phyloP scores from a whole-genome alignment of 805 yeast genomes.

The Candida tibetensis region DNA sequence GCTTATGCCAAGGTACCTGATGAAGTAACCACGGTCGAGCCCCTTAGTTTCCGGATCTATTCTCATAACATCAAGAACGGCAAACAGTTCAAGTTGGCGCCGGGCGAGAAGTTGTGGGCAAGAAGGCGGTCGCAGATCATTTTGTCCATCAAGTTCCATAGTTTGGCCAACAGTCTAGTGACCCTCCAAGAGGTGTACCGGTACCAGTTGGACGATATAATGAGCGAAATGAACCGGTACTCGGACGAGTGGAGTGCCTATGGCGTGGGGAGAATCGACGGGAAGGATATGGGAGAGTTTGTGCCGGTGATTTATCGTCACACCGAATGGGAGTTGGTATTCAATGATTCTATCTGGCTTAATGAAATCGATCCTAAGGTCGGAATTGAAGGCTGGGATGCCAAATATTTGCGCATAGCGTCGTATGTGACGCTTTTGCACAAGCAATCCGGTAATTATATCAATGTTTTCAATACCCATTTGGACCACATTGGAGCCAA shows the following conservation, averaged over 20 bases:
- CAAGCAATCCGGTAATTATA: constrained; percentile 8
- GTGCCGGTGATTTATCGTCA: constrained; percentile 16
- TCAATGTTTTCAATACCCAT: constrained; percentile 20
- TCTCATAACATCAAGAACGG: constrained; percentile 37
- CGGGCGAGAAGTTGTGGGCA: constrained; percentile 29
- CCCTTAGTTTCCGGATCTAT: constrained; percentile 30
- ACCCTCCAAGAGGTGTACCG: constrained; percentile 17
- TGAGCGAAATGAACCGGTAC: constrained; percentile 13
- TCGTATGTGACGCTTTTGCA: constrained; percentile 17
- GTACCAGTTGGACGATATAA: constrained; percentile 16
- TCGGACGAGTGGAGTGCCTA: constrained; percentile 14
- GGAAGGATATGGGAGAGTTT: constrained; percentile 15
- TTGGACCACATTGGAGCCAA: constrained; percentile 17
- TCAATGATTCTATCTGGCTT: constrained; percentile 18
- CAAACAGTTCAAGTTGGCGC: constrained; percentile 18
- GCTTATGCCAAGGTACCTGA: constrained; percentile 13
- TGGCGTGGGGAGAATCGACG: constrained; percentile 18
- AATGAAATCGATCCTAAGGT: constrained; percentile 10
- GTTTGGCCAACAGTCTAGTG: constrained; percentile 16
- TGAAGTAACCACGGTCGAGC: constrained; percentile 10
- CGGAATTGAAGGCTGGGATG: constrained; percentile 18
- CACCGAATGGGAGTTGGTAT: constrained; percentile 15
- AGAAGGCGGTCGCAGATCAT: constrained; percentile 16
- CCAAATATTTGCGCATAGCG: constrained; percentile 16
- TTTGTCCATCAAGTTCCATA: constrained; percentile 18